phyloP scores from a whole-genome alignment of 176 grass and related monocot species.

The Aegilops speltoides region DNA sequence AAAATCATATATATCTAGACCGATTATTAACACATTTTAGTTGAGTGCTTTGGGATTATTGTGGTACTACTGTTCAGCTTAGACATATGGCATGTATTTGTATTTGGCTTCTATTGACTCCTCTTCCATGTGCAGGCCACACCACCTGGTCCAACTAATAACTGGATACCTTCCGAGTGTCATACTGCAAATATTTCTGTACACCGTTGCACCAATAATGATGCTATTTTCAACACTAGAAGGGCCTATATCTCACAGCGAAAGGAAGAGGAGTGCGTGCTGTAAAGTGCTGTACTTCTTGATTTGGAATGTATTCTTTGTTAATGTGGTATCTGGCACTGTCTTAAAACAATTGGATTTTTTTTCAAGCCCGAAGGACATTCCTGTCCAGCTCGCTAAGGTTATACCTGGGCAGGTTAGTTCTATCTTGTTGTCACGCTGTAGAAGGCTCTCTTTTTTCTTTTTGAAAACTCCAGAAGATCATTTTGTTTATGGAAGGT shows the following conservation, averaged over 20 bases:
- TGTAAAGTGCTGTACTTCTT: slow-evolving; percentile 91
- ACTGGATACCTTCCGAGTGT: slow-evolving; percentile 98
- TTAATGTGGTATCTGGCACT: slow-evolving; percentile 82
- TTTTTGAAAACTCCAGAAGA: not conserved
- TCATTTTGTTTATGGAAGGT: not conserved
- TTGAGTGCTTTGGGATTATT: slow-evolving; percentile 13
- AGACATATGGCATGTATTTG: not conserved
- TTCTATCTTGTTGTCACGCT: slow-evolving; percentile 9
- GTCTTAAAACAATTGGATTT: slow-evolving; percentile 76
- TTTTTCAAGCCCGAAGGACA: slow-evolving; percentile 76
- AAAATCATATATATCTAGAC: not conserved
- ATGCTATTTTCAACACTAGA: slow-evolving; percentile 89
- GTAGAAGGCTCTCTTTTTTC: not conserved
- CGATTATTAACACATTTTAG: slow-evolving; percentile 4
- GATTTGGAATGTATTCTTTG: slow-evolving; percentile 97
- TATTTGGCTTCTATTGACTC: not conserved
- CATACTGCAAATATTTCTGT: slow-evolving; percentile 71
- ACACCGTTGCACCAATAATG: slow-evolving; percentile 76
- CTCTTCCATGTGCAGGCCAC: slow-evolving; percentile 48
- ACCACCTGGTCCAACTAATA: slow-evolving; percentile 70
- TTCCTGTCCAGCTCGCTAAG: slow-evolving; percentile 75
- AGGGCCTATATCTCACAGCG: slow-evolving; percentile 87
- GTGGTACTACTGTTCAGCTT: not conserved
- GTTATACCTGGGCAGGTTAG: slow-evolving; percentile 85
- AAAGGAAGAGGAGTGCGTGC: slow-evolving; percentile 93